These are phyloP conservation scores for Cytospora mali DNA, from an alignment of 2,329 filamentous ascomycete genomes.

Conservation along the genomic window DNA sequence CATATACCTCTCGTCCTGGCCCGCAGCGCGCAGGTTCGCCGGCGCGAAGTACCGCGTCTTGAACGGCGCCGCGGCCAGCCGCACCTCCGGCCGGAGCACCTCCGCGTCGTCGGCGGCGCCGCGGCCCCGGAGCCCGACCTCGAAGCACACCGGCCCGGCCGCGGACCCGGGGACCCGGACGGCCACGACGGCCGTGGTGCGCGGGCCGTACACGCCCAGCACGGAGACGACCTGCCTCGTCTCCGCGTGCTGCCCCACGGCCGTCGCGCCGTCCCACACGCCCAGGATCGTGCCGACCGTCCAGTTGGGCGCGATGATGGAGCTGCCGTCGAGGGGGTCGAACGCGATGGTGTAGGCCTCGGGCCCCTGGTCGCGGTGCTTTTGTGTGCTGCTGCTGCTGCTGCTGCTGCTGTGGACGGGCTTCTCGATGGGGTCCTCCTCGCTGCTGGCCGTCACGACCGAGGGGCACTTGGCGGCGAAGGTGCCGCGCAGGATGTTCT, in stretches of 20 bases:
- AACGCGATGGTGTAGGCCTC: constrained; percentile 63
- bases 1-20: constrained; percentile 53
- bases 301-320: constrained; percentile 62
- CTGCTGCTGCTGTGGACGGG: constrained; percentile 30
- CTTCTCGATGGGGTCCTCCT: constrained; percentile 61
- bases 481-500: constrained; percentile 49
- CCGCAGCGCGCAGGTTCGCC: constrained; percentile 61
- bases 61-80: constrained; percentile 42
- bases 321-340: constrained; percentile 65
- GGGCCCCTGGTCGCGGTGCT: not conserved
- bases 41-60: constrained; percentile 63
- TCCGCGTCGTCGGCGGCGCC: constrained; percentile 33
- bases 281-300: constrained; percentile 62
- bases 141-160: constrained; percentile 47
- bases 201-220: constrained; percentile 57
- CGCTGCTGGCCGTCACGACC: constrained; percentile 57
- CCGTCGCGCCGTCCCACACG: constrained; percentile 56
- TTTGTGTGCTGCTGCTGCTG: not conserved
- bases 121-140: constrained; percentile 47
- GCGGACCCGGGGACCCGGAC: constrained; percentile 47
- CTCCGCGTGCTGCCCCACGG: constrained; percentile 44
- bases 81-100: constrained; percentile 46
- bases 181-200: constrained; percentile 58
- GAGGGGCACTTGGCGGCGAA: constrained; percentile 46
- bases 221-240: constrained; percentile 51